Evolutionary conservation across 768 basidiomycete genomes (phyloP), one percentile per base, ranked within the genome.

Genomic region (Russula lepida): DNA sequence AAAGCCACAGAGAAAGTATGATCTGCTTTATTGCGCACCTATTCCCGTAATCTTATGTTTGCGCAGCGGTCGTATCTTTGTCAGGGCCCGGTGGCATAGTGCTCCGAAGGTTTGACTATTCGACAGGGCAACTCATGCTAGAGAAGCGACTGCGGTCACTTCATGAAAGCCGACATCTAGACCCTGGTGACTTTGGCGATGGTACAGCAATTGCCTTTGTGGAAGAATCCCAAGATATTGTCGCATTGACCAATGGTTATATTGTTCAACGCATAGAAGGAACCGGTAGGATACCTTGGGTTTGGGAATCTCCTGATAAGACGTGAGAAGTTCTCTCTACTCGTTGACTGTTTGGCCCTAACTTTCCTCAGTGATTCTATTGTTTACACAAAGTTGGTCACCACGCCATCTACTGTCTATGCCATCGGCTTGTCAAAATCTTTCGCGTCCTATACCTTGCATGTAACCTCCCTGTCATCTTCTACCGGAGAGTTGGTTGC

Each of bases 81-180:
- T 94, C 94, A 48, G 91, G 92, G 9, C 78, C 84, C 2, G 84
- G 83, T 1, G 89, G 86, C 11, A 76, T 85, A 4, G 86, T 76
- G 2, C 74, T 92, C 21, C 83, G 92, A 23, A 71, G 82, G 3
- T 86, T 93, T 68, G 84, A 92, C 41, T 72, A 76, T 4, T 67
- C 73, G 2, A 84, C 81, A 0, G 94, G 93, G 2, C 71, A 80
- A 52, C 76, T 92, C 30, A 48, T 86, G 3, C 75, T 84, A 56
- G 93, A 98, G 71, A 80, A 76, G 44, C 76, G 76, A 13, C 70
- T 95, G 2, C 84, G 88, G 55, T 67, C 71, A 25, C 76, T 77
- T 0, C 68, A 72, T 12, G 56, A 71, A 1, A 82, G 77, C 4
- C 73, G 76, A 19, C 71, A 78, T 7, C 73, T 79, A 7, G 80